Base-by-base conservation (phyloP, 2,329 filamentous ascomycete genomes). In the Aspergillus tamarii region DNA sequence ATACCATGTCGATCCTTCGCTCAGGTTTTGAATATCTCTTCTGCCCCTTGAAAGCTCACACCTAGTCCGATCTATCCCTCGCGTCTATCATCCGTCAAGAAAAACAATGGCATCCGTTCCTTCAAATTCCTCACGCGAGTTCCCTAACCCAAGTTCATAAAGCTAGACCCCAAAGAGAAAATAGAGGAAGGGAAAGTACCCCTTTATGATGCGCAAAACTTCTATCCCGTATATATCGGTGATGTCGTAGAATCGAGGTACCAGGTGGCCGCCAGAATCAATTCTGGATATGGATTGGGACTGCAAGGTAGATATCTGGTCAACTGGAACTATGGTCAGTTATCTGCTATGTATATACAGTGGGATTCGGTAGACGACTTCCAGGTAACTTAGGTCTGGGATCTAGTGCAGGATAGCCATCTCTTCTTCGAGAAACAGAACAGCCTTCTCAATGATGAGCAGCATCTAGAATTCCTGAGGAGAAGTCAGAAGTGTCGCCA, bases 201-300 rank as follows among this genome's bases (percentile, higher is more conserved):
- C 11, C 23, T 56, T 3, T 69, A 67, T 64, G 28, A n/a, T 1
- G 21, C 54, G 4, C 59, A 67, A n/a, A 54, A 56, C 6, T 68
- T 64, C 26, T 69, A 68, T 45, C 63, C 67, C 7, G 64, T 64
- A 19, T 30, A 28, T 19, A 62, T 64, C 55, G 64, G 66, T 7
- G 66, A 67, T 53, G 56, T 69, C 1, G 62, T 73, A 34, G 45
- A 45, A 1, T 59, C 59, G 5, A 64, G 63, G 32, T 72, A 72
- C 50, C 61, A 67, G 28, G 62, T 72, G 7, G 55, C 72, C 74
- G 10, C 75, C 74, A 9, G 74, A 76, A 61, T 68, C 75, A 7
- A 71, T 75, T n/a, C 32, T 74, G n/a, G 68, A 67, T 1, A 76
- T 75, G 69, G 63, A 67, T 10, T 77, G 71, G 74, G 69, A 71